Evolutionary conservation across 2,329 filamentous ascomycete genomes (phyloP).

Genomic region (Fusarium newnesense): DNA sequence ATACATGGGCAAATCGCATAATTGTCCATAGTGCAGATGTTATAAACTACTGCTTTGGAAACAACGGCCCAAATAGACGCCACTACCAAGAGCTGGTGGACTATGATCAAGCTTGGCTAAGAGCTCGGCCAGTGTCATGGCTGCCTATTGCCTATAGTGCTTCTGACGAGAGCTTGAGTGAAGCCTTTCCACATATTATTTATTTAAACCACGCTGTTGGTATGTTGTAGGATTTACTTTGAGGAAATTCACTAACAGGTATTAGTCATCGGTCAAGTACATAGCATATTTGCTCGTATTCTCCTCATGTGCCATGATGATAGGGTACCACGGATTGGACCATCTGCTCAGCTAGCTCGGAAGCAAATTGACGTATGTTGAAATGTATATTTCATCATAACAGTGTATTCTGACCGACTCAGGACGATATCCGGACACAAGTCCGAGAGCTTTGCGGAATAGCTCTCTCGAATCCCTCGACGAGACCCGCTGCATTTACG

Average conservation of each 20-base stretch:
- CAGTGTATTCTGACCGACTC: conserved; percentile 42
- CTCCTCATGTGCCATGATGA: conserved; percentile 67
- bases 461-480: conserved; percentile 64
- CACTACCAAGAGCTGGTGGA: conserved; percentile 58
- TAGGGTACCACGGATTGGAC: conserved; percentile 62
- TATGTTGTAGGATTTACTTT: conserved; percentile 22
- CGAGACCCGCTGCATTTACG: conserved; percentile 66
- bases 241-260: background rate
- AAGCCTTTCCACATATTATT: conserved; percentile 67
- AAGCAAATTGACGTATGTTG: conserved; percentile 49
- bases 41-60: conserved; percentile 69
- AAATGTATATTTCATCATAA: fast-evolving
- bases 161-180: conserved; percentile 42
- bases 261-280: conserved; percentile 67
- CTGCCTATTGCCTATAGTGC: conserved; percentile 62
- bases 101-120: conserved; percentile 59
- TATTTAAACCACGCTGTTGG: conserved; percentile 66
- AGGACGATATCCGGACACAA: conserved; percentile 55
- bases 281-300: conserved; percentile 67
- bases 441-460: conserved; percentile 64
- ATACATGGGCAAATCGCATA: conserved; percentile 69
- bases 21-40: conserved; percentile 72
- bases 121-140: conserved; percentile 61
- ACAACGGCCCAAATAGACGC: conserved; percentile 44
- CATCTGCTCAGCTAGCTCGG: conserved; percentile 43